Evolutionary conservation across 495 filamentous ascomycete species (phyloP), one percentile per base, ranked within the genome.

Genomic region (Xylaria intraflava): DNA sequence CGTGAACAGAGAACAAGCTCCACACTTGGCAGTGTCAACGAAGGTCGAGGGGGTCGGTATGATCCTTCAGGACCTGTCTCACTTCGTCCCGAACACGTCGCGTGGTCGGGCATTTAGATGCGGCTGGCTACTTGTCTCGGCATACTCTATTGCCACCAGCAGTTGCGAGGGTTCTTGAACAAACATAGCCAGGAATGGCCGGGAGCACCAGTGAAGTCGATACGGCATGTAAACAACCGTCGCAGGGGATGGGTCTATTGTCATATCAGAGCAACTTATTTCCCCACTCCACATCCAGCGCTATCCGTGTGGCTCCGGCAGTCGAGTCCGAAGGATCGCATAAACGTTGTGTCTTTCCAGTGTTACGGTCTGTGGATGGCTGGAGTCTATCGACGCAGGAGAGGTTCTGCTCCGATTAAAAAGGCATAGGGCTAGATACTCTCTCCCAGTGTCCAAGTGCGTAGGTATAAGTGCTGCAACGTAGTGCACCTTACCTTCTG

Each of bases 121-220:
- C 38, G 26, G 38, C 38, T 49, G 35, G 47, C 47, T 40, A 38
- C 11, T 49, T 6, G 16, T 40, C 47, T 33, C 47, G 36, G 23
- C 47, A 39, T 29, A 30, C 17, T 35, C 16, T 49, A 23, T 49
- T n/a, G 26, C 16, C 35, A 11, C 19, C 11, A 40, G 9, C 16
- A 39, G 16, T 9, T 30, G 24, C 22, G 36, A 31, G 31, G 33
- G 42, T 38, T 24, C 31, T 38, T 38, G 14, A 6, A 17, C 36
- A 14, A 42, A 22, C 16, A 31, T 51, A 51, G 38, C 24, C 48
- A 38, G 31, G 26, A 51, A 31, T 31, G 42, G 20, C 24, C 20
- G 29, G 40, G 42, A 36, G 33, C 29, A 29, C 51, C 51, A 46
- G 46, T 46, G 51, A 53, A 53, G 40, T 23, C 16, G 23, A 40